Conservation (phyloP, 345 rosid genomes). For the Hirschfeldia incana region DNA sequence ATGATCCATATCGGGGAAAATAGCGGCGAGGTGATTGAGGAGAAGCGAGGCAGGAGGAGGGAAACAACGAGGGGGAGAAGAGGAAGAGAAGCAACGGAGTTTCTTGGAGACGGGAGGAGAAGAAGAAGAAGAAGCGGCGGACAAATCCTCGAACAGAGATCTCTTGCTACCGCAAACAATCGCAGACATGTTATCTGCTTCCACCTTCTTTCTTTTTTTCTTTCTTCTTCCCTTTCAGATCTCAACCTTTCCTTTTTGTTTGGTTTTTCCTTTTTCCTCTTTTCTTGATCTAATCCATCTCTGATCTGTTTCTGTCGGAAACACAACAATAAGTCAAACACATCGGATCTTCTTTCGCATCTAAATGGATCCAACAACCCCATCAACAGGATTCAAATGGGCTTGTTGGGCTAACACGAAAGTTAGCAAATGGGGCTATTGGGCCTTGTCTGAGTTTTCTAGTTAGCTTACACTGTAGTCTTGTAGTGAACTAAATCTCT, state of each 20-base stretch:
- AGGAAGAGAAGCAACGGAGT: constrained; percentile 69
- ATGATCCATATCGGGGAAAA: constrained; percentile 84
- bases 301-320: neutral
- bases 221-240: constrained; percentile 22
- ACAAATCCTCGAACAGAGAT: constrained; percentile 80
- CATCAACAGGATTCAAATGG: neutral
- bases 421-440: neutral
- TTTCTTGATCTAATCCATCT: neutral
- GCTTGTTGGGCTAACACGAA: neutral
- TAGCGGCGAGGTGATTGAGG: constrained; percentile 55
- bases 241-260: constrained; percentile 24
- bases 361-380: neutral
- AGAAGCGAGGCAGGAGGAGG: constrained; percentile 40
- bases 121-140: constrained; percentile 43
- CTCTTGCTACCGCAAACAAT: constrained; percentile 84
- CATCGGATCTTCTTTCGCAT: neutral
- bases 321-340: neutral
- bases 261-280: neutral
- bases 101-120: constrained; percentile 59
- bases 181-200: constrained; percentile 85
- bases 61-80: constrained; percentile 52
- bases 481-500: neutral
- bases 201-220: constrained; percentile 30
- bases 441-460: neutral
- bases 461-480: neutral